These are phyloP conservation scores for Globisporangium nagaii DNA, from an alignment of 352 stramenopile species.

Conservation along the genomic window DNA sequence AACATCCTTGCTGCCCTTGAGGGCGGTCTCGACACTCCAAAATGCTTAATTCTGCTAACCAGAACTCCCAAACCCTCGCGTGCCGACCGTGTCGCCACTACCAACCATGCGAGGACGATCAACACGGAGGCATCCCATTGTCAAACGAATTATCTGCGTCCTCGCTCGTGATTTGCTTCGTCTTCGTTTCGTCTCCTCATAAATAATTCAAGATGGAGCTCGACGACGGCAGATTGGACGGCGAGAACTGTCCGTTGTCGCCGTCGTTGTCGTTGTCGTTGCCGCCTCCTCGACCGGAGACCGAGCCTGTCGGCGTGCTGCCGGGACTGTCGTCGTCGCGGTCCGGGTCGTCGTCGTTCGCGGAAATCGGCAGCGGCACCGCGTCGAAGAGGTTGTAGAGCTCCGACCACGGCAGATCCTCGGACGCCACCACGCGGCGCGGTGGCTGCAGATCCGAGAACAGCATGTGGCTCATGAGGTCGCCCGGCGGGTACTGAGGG, in stretches of 20 bases:
- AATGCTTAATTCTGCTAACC: too few relatives aligned
- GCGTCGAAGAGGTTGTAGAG: conserved; percentile 78
- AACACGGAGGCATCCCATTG: not conserved
- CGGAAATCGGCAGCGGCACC: conserved; percentile 28
- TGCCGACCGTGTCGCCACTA: not conserved
- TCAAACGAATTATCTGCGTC: conserved; percentile 3
- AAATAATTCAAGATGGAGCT: conserved; percentile 61
- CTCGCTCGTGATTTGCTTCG: too few relatives aligned
- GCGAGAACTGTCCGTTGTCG: conserved; percentile 6
- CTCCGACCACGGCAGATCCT: conserved; percentile 78
- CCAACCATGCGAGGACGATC: too few relatives aligned
- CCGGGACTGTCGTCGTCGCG: conserved; percentile 45
- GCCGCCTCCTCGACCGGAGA: conserved; percentile 11
- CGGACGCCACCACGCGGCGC: conserved; percentile 57
- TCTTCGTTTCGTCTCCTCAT: conserved; percentile 24
- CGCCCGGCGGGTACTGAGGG: conserved; percentile 22
- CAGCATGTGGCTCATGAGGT: conserved; percentile 56
- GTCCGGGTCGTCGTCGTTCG: conserved; percentile 47
- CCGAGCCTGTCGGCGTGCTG: conserved; percentile 17
- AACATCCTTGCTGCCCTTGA: too few relatives aligned
- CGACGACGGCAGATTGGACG: conserved; percentile 10
- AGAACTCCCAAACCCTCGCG: too few relatives aligned
- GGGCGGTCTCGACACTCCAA: too few relatives aligned
- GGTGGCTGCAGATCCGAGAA: conserved; percentile 54
- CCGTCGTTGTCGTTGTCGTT: not conserved